Conservation (phyloP, 257 asterid species). For the Przewalskia tangutica region DNA sequence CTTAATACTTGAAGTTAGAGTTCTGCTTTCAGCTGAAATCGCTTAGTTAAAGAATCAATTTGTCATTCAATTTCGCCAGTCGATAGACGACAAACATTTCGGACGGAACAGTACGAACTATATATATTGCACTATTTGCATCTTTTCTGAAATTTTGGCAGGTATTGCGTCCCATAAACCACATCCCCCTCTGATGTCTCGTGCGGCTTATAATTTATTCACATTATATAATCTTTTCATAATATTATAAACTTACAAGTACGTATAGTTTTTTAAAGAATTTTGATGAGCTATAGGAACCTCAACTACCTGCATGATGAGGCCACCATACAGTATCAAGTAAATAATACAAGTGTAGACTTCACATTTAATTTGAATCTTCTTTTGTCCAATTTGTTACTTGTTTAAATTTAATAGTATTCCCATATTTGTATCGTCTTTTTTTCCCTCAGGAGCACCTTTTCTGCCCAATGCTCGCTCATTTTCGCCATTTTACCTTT, state of each 20-base stretch:
- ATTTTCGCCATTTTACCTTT: too few species aligned
- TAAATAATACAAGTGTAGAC: neutral
- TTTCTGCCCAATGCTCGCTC: too few species aligned
- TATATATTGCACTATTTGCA: too few species aligned
- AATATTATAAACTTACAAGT: neutral
- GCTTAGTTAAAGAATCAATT: too few species aligned
- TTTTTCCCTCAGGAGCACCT: too few species aligned
- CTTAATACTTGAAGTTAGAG: too few species aligned
- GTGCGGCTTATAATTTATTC: constrained; percentile 1
- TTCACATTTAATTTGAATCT: neutral
- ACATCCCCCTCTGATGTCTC: neutral
- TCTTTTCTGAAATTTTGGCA: neutral
- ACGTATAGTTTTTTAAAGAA: neutral
- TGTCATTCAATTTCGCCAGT: too few species aligned
- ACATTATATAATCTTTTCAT: neutral
- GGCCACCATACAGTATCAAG: neutral
- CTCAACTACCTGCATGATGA: neutral
- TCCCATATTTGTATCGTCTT: neutral
- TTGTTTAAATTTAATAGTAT: neutral
- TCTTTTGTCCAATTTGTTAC: neutral
- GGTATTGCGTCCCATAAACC: neutral
- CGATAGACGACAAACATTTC: too few species aligned
- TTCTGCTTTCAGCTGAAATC: too few species aligned
- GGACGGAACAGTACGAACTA: too few species aligned
- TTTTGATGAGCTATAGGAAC: neutral